phyloP scores from a whole-genome alignment of 768 basidiomycete species.

The Rubroboletus satanas region DNA sequence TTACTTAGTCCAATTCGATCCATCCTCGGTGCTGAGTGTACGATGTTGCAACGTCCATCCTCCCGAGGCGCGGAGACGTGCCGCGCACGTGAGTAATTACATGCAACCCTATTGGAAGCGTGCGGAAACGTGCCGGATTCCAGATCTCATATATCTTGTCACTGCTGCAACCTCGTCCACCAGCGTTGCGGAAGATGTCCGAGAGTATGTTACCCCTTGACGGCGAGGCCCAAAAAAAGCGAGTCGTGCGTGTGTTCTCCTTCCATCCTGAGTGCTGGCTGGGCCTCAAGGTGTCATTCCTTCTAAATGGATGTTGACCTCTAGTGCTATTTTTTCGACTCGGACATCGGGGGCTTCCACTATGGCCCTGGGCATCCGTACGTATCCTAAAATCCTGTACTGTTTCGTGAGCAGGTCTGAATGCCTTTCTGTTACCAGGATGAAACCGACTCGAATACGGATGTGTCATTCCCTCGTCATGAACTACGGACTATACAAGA shows the following conservation, averaged over 20 bases:
- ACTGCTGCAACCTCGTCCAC: not conserved
- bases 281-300: slow-evolving; percentile 1
- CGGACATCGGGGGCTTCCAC: slow-evolving; percentile 98
- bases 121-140: not conserved
- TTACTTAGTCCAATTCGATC: slow-evolving; percentile 1
- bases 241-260: slow-evolving; percentile 61
- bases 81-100: slow-evolving; percentile 20
- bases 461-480: slow-evolving; percentile 99
- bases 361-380: slow-evolving; percentile 98
- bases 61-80: not conserved
- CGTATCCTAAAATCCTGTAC: slow-evolving; percentile 21
- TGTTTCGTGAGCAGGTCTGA: not conserved
- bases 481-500: slow-evolving; percentile 99
- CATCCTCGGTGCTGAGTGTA: not conserved
- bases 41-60: not conserved
- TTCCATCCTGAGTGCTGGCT: slow-evolving; percentile 1
- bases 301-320: slow-evolving; percentile 6
- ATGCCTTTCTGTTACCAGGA: slow-evolving; percentile 41
- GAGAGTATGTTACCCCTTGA: slow-evolving; percentile 56
- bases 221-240: slow-evolving; percentile 75
- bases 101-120: not conserved
- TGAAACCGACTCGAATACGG: slow-evolving; percentile 97
- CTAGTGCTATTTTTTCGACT: slow-evolving; percentile 99
- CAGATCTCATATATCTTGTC: not conserved
- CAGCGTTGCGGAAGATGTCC: slow-evolving; percentile 26